Evolutionary conservation across 805 yeast genomes (phyloP), one percentile per base, ranked within the genome.

Genomic region (Schwanniomyces occidentalis): DNA sequence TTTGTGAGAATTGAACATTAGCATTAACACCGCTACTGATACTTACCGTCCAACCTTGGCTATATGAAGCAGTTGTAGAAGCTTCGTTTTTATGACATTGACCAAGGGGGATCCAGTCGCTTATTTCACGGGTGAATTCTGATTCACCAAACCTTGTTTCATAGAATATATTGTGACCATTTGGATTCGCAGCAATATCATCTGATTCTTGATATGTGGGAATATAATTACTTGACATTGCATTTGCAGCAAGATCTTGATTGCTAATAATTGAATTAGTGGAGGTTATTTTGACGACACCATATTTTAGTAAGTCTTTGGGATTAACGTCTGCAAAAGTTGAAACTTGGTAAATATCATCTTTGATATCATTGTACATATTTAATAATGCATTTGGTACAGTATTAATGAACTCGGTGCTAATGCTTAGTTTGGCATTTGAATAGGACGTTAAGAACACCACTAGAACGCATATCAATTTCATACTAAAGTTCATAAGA

Each of bases 221-320:
- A 3, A 29, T 10, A 22, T 35, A 42, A 27, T 34, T 30, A 3
- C 37, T 41, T 23, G 40, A 38, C 20, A 42, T 20, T 2, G 45
- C 42, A 10, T 32, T 33, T 20, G 32, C 37, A 3, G 46, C 38
- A n/a, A 46, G 27, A 10, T 27, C 21, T 13, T 37, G 15, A 12
- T 41, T 40, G 5, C 41, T 24, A n/a, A 50, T 38, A 10, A 49
- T 16, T 2, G 52, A 38, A 7, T 41, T 40, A 3, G 48, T 24
- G 5, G 31, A 20, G 16, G 10, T 16, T 1, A 50, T 28, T 12
- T 31, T 40, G 5, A 39, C 41, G 3, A 40, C 45, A 14, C 52
- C 53, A 14, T 36, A 34, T 13, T 37, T 40, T 16, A 38, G 10
- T 7, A 50, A 27, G 12, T 27, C 35, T 14, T 22, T 32, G 4